Base-by-base conservation (phyloP, 2,329 filamentous ascomycete species). In the Alternaria consortialis region DNA sequence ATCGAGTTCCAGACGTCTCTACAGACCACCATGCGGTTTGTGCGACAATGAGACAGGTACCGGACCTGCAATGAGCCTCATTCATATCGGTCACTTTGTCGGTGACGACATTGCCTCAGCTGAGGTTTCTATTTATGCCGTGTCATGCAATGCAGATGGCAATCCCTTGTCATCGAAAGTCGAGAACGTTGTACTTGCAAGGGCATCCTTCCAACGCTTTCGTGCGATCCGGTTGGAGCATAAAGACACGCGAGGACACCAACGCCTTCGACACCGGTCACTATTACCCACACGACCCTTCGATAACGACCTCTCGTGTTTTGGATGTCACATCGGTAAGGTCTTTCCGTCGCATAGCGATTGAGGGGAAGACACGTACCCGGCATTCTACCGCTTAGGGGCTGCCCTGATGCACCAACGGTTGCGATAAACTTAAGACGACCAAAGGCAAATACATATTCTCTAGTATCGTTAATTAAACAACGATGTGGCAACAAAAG, bases 311-410 rank as follows among this genome's bases (percentile, higher is more conserved):
- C 36, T 46, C 46, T 46, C 47, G 23, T 46, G 56, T 58, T 43
- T 44, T 31, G 34, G 46, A 58, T 60, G 58, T 63, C 46, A 47
- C 34, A 43, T 58, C 58, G 61, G 61, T 61, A 64, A 34, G 50
- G 58, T 50, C 54, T 58, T 53, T 47, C 58, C 53, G 55, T 56
- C 46, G 62, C 50, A 59, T 42, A 52, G 65, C 71, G 60, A 70
- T 69, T 72, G 64, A 68, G 69, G 60, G 68, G 62, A 64, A 63
- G 70, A 68, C 73, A 74, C 70, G 74, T 75, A 57, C 63, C 56
- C 34, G 48, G 31, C 52, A 31, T 54, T 43, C 46, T 43, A 60
- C 31, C 58, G 56, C 53, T 50, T 47, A 46, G 15, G 23, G 31
- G 20, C 20, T 20, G 20, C 20, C 20, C 20, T 20, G 20, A 23